Conservation (phyloP, 2,329 filamentous ascomycete genomes). For the Arachnomyces sp. region DNA sequence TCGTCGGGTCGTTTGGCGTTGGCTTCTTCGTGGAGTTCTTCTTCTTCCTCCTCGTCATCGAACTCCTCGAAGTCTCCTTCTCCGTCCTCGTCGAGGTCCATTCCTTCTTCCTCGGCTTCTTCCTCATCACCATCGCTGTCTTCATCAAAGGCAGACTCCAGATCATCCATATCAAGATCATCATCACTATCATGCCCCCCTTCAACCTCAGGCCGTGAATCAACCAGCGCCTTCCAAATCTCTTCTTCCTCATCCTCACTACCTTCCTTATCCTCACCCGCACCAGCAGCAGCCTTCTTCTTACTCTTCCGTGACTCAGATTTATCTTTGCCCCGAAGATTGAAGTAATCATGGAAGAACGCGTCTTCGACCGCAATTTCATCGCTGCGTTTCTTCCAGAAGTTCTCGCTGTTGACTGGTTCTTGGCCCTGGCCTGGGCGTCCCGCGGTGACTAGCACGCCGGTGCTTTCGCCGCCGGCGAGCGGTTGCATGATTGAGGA, state of each 20-base stretch:
- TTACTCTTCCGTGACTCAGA: constrained; percentile 49
- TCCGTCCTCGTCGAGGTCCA: constrained; percentile 37
- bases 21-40: constrained; percentile 41
- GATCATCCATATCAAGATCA: constrained; percentile 48
- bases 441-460: constrained; percentile 53
- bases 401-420: constrained; percentile 76
- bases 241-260: constrained; percentile 63
- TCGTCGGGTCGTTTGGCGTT: constrained; percentile 22
- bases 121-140: constrained; percentile 39
- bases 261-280: constrained; percentile 36
- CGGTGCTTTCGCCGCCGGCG: constrained; percentile 51
- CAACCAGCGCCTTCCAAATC: constrained; percentile 85
- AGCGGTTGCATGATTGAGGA: constrained; percentile 96
- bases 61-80: constrained; percentile 41
- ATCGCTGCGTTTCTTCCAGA: constrained; percentile 85
- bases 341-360: constrained; percentile 98
- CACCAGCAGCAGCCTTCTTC: constrained; percentile 38
- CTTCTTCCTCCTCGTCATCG: constrained; percentile 37
- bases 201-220: constrained; percentile 68
- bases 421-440: constrained; percentile 50
- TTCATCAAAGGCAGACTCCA: constrained; percentile 44
- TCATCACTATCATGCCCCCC: constrained; percentile 51
- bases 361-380: constrained; percentile 85
- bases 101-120: constrained; percentile 26
- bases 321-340: constrained; percentile 58